Percentiles rank a stretch among this genome's conserved stretches.
Evolutionary conservation across 768 basidiomycete genomes (phyloP).

Genomic region (Daedaleopsis nitida): DNA sequence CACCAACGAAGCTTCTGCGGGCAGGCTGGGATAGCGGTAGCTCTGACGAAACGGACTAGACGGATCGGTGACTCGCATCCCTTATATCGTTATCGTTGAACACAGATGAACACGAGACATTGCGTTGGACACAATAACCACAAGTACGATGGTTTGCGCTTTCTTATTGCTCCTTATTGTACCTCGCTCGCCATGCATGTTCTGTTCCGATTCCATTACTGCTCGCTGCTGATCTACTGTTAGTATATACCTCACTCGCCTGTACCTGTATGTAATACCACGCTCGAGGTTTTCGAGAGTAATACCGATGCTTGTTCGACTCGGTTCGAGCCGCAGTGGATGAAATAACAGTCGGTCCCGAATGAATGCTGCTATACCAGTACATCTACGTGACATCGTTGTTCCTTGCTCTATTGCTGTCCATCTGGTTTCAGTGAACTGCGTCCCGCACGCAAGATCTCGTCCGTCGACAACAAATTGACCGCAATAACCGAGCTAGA

Average conservation of each 20-base stretch:
- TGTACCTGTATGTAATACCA: slow-evolving; percentile 21
- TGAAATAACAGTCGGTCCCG: not conserved
- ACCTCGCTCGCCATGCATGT: slow-evolving; percentile 16
- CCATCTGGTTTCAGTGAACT: slow-evolving; percentile 87
- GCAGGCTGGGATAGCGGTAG: slow-evolving; percentile 24
- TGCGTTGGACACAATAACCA: slow-evolving; percentile 20
- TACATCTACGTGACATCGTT: slow-evolving; percentile 5
- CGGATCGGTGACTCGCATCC: slow-evolving; percentile 2
- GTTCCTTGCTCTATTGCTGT: slow-evolving; percentile 41
- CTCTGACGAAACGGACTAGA: slow-evolving; percentile 23
- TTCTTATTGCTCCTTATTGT: slow-evolving; percentile 28
- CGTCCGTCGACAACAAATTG: slow-evolving; percentile 93
- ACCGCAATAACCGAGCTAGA: slow-evolving; percentile 88
- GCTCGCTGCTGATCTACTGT: not conserved
- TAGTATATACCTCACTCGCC: not conserved
- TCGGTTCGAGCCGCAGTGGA: not conserved
- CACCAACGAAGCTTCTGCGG: slow-evolving; percentile 19
- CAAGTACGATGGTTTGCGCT: slow-evolving; percentile 17
- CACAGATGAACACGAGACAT: slow-evolving; percentile 19
- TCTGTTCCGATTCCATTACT: slow-evolving; percentile 6
- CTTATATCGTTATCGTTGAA: slow-evolving; percentile 1
- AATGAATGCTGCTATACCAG: slow-evolving; percentile 5
- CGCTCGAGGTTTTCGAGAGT: slow-evolving; percentile 16
- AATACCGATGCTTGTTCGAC: slow-evolving; percentile 12
- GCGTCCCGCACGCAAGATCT: slow-evolving; percentile 88